These are phyloP conservation scores for Astrocystis sublimbata DNA, from an alignment of 495 filamentous ascomycete genomes.

Conservation along the genomic window DNA sequence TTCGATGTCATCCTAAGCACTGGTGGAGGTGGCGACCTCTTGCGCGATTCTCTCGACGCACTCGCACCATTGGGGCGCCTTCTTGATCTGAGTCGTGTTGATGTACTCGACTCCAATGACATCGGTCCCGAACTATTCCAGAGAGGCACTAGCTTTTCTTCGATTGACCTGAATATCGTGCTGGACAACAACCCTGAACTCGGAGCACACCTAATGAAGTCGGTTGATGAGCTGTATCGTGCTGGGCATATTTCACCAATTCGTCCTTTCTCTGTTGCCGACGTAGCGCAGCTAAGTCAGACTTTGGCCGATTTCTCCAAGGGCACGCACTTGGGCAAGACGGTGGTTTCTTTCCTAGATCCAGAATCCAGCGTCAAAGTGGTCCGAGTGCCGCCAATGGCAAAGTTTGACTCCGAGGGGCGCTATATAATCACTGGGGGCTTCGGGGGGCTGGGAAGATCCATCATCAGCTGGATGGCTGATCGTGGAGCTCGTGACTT, in stretches of 20 bases:
- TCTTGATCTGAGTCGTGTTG: constrained; percentile 23
- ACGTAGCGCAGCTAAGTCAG: constrained; percentile 38
- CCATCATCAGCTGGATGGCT: constrained; percentile 50
- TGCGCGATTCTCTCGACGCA: constrained; percentile 20
- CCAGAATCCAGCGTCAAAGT: constrained; percentile 16
- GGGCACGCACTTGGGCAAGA: constrained; percentile 51
- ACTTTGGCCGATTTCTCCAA: constrained; percentile 50
- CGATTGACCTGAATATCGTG: constrained; percentile 19
- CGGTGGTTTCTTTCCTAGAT: constrained; percentile 37
- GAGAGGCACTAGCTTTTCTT: constrained; percentile 22
- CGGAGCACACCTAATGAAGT: constrained; percentile 24
- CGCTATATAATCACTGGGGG: constrained; percentile 56
- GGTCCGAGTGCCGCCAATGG: constrained; percentile 2
- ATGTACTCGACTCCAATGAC: constrained; percentile 13
- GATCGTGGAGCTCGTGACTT: constrained; percentile 51
- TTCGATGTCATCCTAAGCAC: constrained; percentile 30
- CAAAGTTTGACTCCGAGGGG: constrained; percentile 29
- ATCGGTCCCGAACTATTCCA: constrained; percentile 13
- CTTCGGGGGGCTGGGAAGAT: constrained; percentile 56
- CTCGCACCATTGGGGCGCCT: constrained; percentile 23
- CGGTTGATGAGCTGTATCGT: constrained; percentile 26
- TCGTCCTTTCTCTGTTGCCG: constrained; percentile 31
- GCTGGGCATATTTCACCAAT: constrained; percentile 17
- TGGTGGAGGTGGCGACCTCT: constrained; percentile 9
- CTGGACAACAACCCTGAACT: constrained; percentile 22